Percentiles rank a stretch among this genome's conserved stretches.
These are phyloP conservation scores for Aphanomyces euteiches DNA, from an alignment of 352 stramenopile genomes.

Conservation along the genomic window DNA sequence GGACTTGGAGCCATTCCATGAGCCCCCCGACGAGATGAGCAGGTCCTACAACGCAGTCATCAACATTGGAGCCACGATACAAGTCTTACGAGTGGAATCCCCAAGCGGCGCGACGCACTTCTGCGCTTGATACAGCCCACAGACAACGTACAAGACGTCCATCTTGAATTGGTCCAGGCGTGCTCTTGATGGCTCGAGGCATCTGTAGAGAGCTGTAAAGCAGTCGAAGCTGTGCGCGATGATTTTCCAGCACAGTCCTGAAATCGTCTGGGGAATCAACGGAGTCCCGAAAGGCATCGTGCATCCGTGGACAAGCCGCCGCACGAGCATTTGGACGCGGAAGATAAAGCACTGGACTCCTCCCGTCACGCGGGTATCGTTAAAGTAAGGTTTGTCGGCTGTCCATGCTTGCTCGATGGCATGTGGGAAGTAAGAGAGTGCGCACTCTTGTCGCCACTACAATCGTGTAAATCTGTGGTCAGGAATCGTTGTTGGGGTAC, in stretches of 20 bases:
- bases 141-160: slow-evolving; percentile 21
- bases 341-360: slow-evolving; percentile 15
- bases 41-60: no score
- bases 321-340: slow-evolving; percentile 11
- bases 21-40: not conserved
- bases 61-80: no score
- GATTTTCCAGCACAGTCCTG: not conserved
- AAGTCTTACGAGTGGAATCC: no score
- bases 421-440: slow-evolving; percentile 17
- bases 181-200: slow-evolving; percentile 3
- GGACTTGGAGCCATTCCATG: not conserved
- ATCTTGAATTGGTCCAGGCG: slow-evolving; percentile 24
- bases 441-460: slow-evolving; percentile 11
- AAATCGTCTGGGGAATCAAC: not conserved
- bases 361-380: slow-evolving; percentile 17
- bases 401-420: slow-evolving; percentile 16
- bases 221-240: not conserved
- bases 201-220: slow-evolving; percentile 12
- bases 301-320: not conserved
- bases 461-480: not conserved
- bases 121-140: not conserved
- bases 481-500: not conserved
- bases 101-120: not conserved
- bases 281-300: not conserved
- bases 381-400: slow-evolving; percentile 20